Evolutionary conservation across 2,329 filamentous ascomycete species (phyloP), one percentile per base, ranked within the genome.

Genomic region (Penicillium sp.): DNA sequence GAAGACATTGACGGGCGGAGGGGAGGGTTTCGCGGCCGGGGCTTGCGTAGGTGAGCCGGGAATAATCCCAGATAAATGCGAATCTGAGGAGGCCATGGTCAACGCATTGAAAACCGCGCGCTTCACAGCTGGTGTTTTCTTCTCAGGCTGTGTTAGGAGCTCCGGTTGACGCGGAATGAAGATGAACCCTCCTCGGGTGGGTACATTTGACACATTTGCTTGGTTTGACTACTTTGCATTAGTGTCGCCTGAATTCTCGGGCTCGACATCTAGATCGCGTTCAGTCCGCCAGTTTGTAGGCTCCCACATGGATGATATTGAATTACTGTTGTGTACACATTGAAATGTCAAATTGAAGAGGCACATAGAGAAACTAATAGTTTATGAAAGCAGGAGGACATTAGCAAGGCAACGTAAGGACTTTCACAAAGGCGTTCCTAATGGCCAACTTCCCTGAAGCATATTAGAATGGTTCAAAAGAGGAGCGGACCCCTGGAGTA

Each of bases 1-100:
- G 50, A 84, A 77, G 61, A 82, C 75, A 55, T 79, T 74, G 60
- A 84, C 76, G 38, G 83, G 79, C 12, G 75, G 73, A 28, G 72
- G 58, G 22, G 70, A 67, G 37, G 67, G 65, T 55, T 75, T 70
- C 47, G 67, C 64, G 49, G 62, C 56, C 7, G 65, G 61, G 38
- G 61, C 31, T 47, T 61, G 68, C 4, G 58, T 42, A 17, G 50
- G 38, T 10, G 52, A 63, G 37, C 52, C n/a, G 7, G 56, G 25
- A 17, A 47, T 37, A 11, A 37, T 59, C 56, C 58, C 39, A 22
- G 62, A 42, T 7, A 55, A 22, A 5, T 61, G 55, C 14, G 63
- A 43, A 35, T 50, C 47, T 25, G 62, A 45, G 43, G 63, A 64
- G 25, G 68, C 58, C 63, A 71, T 67, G 45, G 52, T 60, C 28